These are phyloP conservation scores for Eucalyptus marginata DNA, from an alignment of 345 rosid genomes.

Conservation along the genomic window DNA sequence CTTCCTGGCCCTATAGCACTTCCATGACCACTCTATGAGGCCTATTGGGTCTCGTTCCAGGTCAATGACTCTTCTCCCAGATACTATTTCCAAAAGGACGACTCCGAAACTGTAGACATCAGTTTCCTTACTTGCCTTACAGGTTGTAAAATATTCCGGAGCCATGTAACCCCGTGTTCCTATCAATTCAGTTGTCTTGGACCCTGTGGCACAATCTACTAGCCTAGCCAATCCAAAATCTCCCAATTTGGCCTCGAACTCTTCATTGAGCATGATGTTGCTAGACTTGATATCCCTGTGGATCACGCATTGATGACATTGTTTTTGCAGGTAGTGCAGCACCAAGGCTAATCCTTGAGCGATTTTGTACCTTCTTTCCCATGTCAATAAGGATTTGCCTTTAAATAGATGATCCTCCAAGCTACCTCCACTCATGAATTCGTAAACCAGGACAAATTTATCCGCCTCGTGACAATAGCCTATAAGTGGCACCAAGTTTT, in stretches of 20 bases:
- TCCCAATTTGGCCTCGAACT: not conserved
- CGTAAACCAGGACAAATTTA: not conserved
- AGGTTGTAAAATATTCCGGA: fast-evolving
- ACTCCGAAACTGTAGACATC: not conserved
- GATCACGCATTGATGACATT: not conserved
- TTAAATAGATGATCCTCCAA: not conserved
- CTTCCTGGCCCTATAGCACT: not conserved
- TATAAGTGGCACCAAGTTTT: not conserved
- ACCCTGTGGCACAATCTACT: not conserved
- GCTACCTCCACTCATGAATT: not conserved
- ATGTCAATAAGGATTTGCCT: not conserved
- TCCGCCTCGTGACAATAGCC: not conserved
- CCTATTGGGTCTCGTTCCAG: not conserved
- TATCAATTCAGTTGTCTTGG: not conserved
- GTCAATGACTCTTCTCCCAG: not conserved
- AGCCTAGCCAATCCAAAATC: not conserved
- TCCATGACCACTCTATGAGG: not conserved
- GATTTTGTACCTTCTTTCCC: not conserved
- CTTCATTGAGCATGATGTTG: not conserved
- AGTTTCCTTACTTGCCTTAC: not conserved
- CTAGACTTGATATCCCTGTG: not conserved
- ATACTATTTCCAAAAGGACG: not conserved
- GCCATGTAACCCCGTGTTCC: not conserved
- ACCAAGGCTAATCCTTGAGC: not conserved
- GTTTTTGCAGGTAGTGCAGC: not conserved